Base-by-base conservation (phyloP, 352 stramenopile genomes). In the Phytophthora melonis region DNA sequence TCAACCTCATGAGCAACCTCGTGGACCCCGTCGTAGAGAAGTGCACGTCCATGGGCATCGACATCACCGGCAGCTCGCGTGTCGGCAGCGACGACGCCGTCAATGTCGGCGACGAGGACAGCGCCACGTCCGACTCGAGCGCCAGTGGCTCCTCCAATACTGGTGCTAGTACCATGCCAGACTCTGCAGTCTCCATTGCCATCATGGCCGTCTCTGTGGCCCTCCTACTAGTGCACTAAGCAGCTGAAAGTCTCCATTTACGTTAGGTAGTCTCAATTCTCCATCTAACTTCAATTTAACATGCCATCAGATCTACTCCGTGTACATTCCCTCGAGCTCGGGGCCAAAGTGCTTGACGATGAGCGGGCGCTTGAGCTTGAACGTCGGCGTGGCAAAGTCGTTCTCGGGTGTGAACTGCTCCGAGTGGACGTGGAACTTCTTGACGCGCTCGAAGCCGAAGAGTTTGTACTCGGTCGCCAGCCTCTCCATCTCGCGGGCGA, bases 361-460 rank as follows among this genome's bases (percentile, higher is more conserved):
- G 67, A 98, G 16, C 43, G 88, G 87, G 1, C 97, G 82, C 83
- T 99, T 99, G 73, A 98, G 87, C 74, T 99, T 99, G 81, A 99
- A 98, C 1, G 97, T 99, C 18, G 97, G 96, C 25, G 97, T 99
- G 27, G 98, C 73, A 36, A 99, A 81, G 61, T 89, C 87, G 75
- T 98, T 98, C 41, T 98, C 95, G 11, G 94, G 84, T 2, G 80
- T 89, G 74, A 98, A 99, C 19, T 88, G 76, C 50, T 95, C 86
- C 5, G 85, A 63, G 70, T 97, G 84, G 55, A 99, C 72, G 66
- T 97, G 80, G 19, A 99, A 72, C 45, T 91, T 92, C 41, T 90
- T 89, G 8, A 98, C 83, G 25, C 84, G 93, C 84, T 99, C 96
- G 69, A 99, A 98, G 25, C 93, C 85, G 52, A 97, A 90, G 25